Conservation (phyloP, 495 filamentous ascomycete genomes). For the Ramalina peruviana region DNA sequence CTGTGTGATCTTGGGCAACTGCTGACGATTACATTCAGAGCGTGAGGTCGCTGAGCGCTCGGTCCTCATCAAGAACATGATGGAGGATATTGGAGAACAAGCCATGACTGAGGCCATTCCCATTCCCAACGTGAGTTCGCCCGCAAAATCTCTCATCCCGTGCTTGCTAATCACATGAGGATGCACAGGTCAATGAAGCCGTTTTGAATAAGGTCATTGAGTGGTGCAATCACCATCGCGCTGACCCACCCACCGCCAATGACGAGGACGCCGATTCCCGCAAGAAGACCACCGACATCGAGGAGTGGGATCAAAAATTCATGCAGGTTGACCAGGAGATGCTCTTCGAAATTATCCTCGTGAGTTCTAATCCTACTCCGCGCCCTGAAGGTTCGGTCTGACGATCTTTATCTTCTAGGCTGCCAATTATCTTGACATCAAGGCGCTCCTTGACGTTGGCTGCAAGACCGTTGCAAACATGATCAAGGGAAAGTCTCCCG, state of each 20-base stretch:
- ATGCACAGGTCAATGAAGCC: conserved; percentile 68
- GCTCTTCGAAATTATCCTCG: conserved; percentile 97
- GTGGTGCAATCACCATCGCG: conserved; percentile 91
- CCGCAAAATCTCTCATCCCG: neutral
- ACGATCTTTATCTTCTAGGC: conserved; percentile 25
- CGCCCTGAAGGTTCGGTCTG: neutral
- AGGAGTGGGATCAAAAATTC: conserved; percentile 99
- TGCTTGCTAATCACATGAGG: neutral
- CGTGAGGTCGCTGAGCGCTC: conserved; percentile 80
- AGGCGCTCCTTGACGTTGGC: conserved; percentile 50
- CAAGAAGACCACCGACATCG: conserved; percentile 97
- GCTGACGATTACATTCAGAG: conserved; percentile 35
- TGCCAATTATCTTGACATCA: conserved; percentile 62
- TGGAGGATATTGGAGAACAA: conserved; percentile 73
- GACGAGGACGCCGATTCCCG: conserved; percentile 88
- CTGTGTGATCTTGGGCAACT: neutral
- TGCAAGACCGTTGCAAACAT: conserved; percentile 60
- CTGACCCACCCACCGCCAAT: conserved; percentile 58
- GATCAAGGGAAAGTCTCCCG: conserved; percentile 62
- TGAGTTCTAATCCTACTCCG: conserved; percentile 30
- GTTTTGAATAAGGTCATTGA: conserved; percentile 93
- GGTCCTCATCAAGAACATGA: conserved; percentile 92
- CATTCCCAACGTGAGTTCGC: conserved; percentile 66
- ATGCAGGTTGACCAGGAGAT: conserved; percentile 99
- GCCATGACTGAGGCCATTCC: conserved; percentile 56